Evolutionary conservation across 192 early-diverging fungal genomes (phyloP), one percentile per base, ranked within the genome.

Genomic region (Coemansia sp.): DNA sequence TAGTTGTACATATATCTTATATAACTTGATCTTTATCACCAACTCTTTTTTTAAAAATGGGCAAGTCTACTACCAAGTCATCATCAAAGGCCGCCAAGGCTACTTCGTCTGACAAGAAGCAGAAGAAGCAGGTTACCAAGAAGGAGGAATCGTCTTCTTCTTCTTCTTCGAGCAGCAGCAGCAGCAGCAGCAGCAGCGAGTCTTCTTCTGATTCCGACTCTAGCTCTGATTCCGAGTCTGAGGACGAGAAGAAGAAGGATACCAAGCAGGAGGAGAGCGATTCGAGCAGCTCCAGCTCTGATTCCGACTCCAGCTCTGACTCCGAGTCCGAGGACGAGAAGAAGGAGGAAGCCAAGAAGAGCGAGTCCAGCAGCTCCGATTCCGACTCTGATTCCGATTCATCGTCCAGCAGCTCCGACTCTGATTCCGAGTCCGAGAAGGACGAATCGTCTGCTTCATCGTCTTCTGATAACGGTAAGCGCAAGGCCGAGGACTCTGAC

Each of bases 401-500:
- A 28, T 68, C 43, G 4, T 75, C 68, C 28, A 54, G 56, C 14
- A 48, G 61, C 51, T 64, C 64, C 39, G 38, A 28, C 17, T 53
- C 72, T 18, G 59, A 51, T 37, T 41, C 52, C 12, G 56, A 59
- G 56, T 74, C 64, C 54, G 81, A 61, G 22, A 28, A 28, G 22
- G 22, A 28, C 22, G 22, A 28, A 28, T 28, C 22, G 22, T 28
- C 22, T 28, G 22, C 22, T 28, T 28, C 22, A 39, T 36, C 60
- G 14, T 61, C 67, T 35, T 17, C 22, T 37, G 73, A 41, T 33
- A 75, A 66, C 59, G 11, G 39, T 12, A 84, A 89, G 72, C 76
- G 61, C 63, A 85, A 86, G 74, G 68, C 79, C 37, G 86, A 83
- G 34, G 86, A 81, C 35, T 52, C 67, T 14, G 34, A 62, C 41